These are phyloP conservation scores for Flaveria floridana DNA, from an alignment of 140 eudicot genomes.

Conservation along the genomic window DNA sequence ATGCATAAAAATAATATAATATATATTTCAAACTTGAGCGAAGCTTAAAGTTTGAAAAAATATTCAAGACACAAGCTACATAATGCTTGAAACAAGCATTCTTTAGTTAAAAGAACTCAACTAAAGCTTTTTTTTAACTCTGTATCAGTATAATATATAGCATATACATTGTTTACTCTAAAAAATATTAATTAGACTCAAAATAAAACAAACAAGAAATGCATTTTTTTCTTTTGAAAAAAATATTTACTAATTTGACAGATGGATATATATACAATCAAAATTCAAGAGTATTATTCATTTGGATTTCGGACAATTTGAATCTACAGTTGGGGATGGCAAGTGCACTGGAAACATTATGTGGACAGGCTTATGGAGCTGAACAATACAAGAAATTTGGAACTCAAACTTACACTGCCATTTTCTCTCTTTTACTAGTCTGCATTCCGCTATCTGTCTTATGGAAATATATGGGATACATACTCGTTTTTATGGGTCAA, in stretches of 20 bases:
- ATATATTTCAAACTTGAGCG: no score
- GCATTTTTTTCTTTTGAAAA: background rate
- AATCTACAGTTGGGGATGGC: slow-evolving; percentile 66
- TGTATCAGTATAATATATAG: background rate
- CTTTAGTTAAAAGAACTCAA: background rate
- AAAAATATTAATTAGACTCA: background rate
- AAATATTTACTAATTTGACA: background rate
- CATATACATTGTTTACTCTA: background rate
- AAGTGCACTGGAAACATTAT: slow-evolving; percentile 67
- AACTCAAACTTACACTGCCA: slow-evolving; percentile 67
- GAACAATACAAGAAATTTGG: slow-evolving; percentile 64
- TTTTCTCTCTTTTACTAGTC: slow-evolving; percentile 54
- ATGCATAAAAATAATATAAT: no score
- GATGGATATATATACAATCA: background rate
- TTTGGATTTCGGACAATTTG: background rate
- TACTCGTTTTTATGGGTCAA: slow-evolving; percentile 62
- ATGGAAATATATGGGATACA: slow-evolving; percentile 45
- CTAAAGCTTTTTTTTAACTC: background rate
- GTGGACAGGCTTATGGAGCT: slow-evolving; percentile 90
- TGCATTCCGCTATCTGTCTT: slow-evolving; percentile 66
- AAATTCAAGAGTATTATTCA: background rate
- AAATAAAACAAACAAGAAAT: no score
- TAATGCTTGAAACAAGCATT: no score
- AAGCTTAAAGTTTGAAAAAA: no score
- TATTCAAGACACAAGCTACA: no score